Percentiles rank a stretch among this genome's conserved stretches.
Evolutionary conservation across 208 protist species (phyloP).

Genomic region (Naegleria gruberi): DNA sequence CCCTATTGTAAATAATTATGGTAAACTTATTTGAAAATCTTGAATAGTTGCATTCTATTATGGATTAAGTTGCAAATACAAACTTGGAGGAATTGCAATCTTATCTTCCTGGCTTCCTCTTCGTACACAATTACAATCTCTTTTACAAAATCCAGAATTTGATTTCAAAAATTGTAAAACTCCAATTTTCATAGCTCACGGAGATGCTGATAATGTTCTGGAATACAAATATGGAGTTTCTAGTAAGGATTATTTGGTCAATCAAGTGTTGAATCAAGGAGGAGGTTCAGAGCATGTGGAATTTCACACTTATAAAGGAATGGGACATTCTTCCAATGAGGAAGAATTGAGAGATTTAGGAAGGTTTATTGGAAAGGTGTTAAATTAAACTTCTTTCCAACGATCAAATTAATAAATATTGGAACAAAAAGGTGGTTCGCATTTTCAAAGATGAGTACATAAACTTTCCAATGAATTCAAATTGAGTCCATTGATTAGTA

Average conservation of each 20-base stretch:
- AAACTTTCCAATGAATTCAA: too few species aligned
- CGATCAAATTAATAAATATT: too few species aligned
- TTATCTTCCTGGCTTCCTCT: background rate
- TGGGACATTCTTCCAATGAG: background rate
- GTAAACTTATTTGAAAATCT: too few species aligned
- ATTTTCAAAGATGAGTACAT: too few species aligned
- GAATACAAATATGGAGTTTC: background rate
- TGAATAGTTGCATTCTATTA: constrained; percentile 48
- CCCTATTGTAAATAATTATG: too few species aligned
- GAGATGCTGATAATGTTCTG: background rate
- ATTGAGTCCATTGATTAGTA: too few species aligned
- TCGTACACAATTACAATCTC: background rate
- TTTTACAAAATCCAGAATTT: background rate
- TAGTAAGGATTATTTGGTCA: background rate
- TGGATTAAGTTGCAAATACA: constrained; percentile 20
- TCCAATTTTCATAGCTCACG: background rate
- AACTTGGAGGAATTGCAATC: constrained; percentile 32
- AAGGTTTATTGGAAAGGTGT: too few species aligned
- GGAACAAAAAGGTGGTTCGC: too few species aligned
- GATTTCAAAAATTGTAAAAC: background rate
- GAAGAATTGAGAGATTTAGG: background rate
- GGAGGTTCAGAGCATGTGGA: background rate
- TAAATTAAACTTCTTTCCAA: too few species aligned
- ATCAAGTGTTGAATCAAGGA: background rate
- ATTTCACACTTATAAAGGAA: background rate